These are phyloP conservation scores for Nitzschia inconspicua DNA, from an alignment of 108 stramenopile genomes.

Conservation along the genomic window DNA sequence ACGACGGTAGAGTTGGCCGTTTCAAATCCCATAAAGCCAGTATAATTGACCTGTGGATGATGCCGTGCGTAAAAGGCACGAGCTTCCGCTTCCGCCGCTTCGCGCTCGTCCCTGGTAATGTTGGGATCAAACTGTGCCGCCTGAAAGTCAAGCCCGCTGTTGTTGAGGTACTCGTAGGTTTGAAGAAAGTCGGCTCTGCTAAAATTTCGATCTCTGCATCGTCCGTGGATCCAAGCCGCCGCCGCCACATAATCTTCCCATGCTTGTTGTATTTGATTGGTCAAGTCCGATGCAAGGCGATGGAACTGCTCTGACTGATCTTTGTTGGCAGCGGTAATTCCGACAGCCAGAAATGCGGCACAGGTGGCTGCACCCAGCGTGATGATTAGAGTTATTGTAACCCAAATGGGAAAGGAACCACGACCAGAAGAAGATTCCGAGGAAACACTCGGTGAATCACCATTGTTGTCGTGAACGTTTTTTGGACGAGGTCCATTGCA, in stretches of 20 bases:
- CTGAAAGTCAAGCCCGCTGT: slow-evolving; percentile 20
- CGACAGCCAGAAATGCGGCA: slow-evolving; percentile 17
- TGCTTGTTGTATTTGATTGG: neutral
- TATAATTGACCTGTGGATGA: slow-evolving; percentile 27
- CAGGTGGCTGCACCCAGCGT: slow-evolving; percentile 7
- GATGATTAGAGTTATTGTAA: slow-evolving; percentile 22
- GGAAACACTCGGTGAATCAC: too few relatives aligned
- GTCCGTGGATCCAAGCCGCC: slow-evolving; percentile 28
- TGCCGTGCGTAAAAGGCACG: slow-evolving; percentile 19
- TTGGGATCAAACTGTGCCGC: slow-evolving; percentile 35
- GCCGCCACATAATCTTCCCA: slow-evolving; percentile 35
- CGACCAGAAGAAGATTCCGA: too few relatives aligned
- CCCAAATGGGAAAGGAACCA: too few relatives aligned
- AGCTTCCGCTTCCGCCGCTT: slow-evolving; percentile 26
- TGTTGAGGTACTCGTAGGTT: slow-evolving; percentile 30
- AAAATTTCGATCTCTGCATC: slow-evolving; percentile 21
- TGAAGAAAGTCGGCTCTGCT: slow-evolving; percentile 33
- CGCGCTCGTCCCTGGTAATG: slow-evolving; percentile 21
- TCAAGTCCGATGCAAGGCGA: slow-evolving; percentile 11
- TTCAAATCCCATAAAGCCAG: slow-evolving; percentile 29
- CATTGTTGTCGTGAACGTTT: too few relatives aligned
- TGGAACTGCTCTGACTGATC: slow-evolving; percentile 19
- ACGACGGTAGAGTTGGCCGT: neutral
- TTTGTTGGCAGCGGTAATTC: neutral
- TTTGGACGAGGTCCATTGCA: too few relatives aligned